A percentile compares a stretch with the other conserved stretches of the same genome.
phyloP scores from a whole-genome alignment of 495 filamentous ascomycete species.

The Penicillium malachiteum region DNA sequence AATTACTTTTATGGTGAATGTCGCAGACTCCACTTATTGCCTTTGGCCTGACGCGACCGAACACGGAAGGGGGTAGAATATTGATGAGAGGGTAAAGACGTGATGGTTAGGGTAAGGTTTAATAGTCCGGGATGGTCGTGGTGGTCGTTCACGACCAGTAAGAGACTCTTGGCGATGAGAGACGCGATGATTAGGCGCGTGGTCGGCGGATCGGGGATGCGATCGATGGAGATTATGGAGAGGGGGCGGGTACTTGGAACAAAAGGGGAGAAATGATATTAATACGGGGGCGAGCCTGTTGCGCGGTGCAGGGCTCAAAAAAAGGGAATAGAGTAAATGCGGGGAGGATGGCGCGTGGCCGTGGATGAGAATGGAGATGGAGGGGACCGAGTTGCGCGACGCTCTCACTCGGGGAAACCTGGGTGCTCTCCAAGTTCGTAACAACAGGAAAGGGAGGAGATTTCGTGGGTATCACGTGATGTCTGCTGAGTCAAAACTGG shows the following conservation, averaged over 20 bases:
- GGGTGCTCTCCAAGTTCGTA: conserved; percentile 41
- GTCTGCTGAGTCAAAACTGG: conserved; percentile 7
- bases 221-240: conserved; percentile 23
- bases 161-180: conserved; percentile 32
- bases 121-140: conserved; percentile 15
- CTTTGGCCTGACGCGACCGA: conserved; percentile 26
- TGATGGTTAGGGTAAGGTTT: conserved; percentile 13
- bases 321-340: conserved; percentile 18
- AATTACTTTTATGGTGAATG: conserved; percentile 4
- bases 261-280: conserved; percentile 28
- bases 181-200: conserved; percentile 38
- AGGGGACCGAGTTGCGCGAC: conserved; percentile 46
- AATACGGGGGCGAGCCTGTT: conserved; percentile 18
- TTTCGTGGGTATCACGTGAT: conserved; percentile 28
- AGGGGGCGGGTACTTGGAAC: conserved; percentile 24
- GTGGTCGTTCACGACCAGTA: conserved; percentile 27
- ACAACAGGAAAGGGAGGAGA: conserved; percentile 41
- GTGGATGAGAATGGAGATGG: conserved; percentile 49
- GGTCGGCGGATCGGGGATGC: conserved; percentile 31
- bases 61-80: conserved; percentile 7
- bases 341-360: conserved; percentile 36
- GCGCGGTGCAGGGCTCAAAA: conserved; percentile 5
- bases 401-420: conserved; percentile 42
- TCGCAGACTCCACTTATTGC: conserved; percentile 22
- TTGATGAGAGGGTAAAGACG: conserved; percentile 4